Percentiles rank a stretch among this genome's conserved stretches.
Conservation (phyloP, 2,329 filamentous ascomycete species). For the Hyphodiscus sp. region DNA sequence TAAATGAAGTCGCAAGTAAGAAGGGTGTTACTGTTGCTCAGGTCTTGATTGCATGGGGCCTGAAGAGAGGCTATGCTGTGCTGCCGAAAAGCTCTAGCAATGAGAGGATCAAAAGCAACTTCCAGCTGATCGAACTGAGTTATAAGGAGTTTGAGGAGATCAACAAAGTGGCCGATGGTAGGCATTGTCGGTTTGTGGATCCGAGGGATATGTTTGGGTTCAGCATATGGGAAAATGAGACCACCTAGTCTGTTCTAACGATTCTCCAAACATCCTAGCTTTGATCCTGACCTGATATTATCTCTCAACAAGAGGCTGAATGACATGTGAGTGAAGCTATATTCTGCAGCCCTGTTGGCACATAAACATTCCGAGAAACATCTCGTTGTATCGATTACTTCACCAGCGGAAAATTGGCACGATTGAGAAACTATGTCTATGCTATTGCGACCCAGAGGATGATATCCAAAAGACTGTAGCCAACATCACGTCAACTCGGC, state of each 20-base stretch:
- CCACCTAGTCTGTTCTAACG: constrained; percentile 36
- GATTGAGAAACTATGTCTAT: no score
- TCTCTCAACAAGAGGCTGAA: no score
- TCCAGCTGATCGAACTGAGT: constrained; percentile 57
- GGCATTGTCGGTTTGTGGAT: constrained; percentile 67
- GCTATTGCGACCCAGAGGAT: no score
- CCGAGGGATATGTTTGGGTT: constrained; percentile 74
- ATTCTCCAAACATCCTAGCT: no score
- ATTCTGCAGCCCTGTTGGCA: no score
- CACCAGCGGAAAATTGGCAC: no score
- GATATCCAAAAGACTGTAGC: no score
- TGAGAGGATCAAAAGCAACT: constrained; percentile 61
- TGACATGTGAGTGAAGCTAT: no score
- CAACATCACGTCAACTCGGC: no score
- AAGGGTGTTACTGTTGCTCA: constrained; percentile 52
- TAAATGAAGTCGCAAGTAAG: constrained; percentile 56
- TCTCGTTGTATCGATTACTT: no score
- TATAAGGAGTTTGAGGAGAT: constrained; percentile 52
- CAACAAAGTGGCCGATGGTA: constrained; percentile 50
- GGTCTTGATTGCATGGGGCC: constrained; percentile 64
- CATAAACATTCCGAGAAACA: no score
- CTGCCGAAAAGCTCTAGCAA: constrained; percentile 65
- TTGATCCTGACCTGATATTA: no score
- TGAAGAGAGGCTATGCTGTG: constrained; percentile 61
- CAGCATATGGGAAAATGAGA: constrained; percentile 58